Base-by-base conservation (phyloP, 2,329 filamentous ascomycete genomes). In the Epicoccum sorghinum region DNA sequence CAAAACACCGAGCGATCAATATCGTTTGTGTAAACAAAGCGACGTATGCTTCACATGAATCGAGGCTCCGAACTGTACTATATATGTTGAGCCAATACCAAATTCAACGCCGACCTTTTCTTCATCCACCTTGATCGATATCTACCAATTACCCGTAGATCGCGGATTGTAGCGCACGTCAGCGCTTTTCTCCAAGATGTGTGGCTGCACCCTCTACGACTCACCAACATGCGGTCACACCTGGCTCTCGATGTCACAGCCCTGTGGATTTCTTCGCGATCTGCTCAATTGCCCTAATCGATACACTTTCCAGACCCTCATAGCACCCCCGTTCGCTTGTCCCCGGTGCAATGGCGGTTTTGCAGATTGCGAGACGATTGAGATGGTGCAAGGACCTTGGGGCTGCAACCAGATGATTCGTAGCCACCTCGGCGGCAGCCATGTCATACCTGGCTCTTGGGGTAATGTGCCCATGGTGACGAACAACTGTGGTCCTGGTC, bases 241-340 rank as follows among this genome's bases (percentile, higher is more conserved):
- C 25, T 84, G 80, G 80, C 66, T 82, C 48, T 76, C 74, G 23
- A 77, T 83, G 59, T 69, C 68, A 23, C 66, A 73, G 10, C 75
- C 78, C 7, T 83, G 82, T 64, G 68, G 65, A 4, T 68, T 67
- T 30, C 66, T 69, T 33, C 68, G 67, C 23, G 73, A 80, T 49
- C 71, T 80, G 14, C 59, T 77, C 33, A 77, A 61, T 52, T 80
- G 78, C 57, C 73, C 74, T 7, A 59, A 71, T 47, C 77, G 76
- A 44, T 59, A 68, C 27, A 68, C 63, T 8, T 61, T 61, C 36
- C 61, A 68, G 36, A 62, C 61, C n/a, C 51, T 66, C 30, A 55
- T 70, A 24, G 68, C 68, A 22, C 68, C 68, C 23, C 57, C 67
- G 1, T 58, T 62, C 39, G 57, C 61, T 18, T 72, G 69, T 51